Conservation (phyloP, 2,329 filamentous ascomycete species). For the Phoma sp. region DNA sequence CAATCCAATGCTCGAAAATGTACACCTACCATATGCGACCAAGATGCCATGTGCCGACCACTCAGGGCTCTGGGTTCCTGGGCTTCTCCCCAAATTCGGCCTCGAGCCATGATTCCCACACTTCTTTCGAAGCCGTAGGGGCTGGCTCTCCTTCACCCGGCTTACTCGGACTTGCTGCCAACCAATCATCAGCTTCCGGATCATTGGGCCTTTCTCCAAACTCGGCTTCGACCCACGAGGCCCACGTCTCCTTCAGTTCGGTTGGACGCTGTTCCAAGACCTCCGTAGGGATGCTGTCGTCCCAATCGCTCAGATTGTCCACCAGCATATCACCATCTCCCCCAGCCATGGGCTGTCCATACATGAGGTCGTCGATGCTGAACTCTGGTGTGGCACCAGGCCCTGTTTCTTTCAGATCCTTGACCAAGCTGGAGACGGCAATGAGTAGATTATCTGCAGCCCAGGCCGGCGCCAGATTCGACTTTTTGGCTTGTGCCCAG, state of each 20-base stretch:
- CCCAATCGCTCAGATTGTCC: constrained; percentile 14
- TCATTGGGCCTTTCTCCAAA: constrained; percentile 33
- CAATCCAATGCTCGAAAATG: constrained; percentile 13
- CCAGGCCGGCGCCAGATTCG: constrained; percentile 33
- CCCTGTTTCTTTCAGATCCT: constrained; percentile 15
- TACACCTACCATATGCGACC: background rate
- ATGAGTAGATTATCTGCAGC: constrained; percentile 45
- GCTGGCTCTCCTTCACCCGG: background rate
- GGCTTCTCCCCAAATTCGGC: constrained; percentile 12
- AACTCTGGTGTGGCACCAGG: background rate
- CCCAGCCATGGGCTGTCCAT: constrained; percentile 4
- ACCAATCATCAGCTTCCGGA: constrained; percentile 22
- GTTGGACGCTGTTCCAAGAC: constrained; percentile 3
- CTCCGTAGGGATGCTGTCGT: background rate
- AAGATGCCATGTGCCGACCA: background rate
- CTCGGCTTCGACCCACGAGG: constrained; percentile 38
- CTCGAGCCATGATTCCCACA: constrained; percentile 13
- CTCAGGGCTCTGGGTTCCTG: constrained; percentile 1
- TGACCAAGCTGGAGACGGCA: constrained; percentile 35
- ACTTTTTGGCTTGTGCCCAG: constrained; percentile 21
- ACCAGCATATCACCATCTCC: constrained; percentile 2
- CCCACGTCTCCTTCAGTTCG: constrained; percentile 31
- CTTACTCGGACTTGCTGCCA: constrained; percentile 5
- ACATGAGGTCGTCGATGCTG: constrained; percentile 12
- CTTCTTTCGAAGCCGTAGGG: constrained; percentile 2